phyloP scores from a whole-genome alignment of 306 rosid species.

The Begonia peltatifolia region DNA sequence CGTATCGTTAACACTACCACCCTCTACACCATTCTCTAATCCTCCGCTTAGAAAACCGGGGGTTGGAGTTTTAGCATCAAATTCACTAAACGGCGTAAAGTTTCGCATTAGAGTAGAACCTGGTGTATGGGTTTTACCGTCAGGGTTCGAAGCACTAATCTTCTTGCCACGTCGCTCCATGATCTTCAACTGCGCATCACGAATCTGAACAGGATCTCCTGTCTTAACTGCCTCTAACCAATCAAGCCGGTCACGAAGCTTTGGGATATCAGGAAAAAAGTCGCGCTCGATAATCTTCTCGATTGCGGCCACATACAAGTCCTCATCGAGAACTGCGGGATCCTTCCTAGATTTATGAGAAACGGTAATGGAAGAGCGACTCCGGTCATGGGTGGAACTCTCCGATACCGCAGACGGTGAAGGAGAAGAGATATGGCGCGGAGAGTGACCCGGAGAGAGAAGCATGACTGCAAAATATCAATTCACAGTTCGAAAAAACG shows the following conservation, averaged over 20 bases:
- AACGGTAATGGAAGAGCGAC: slow-evolving; percentile 16
- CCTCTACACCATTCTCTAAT: slow-evolving; percentile 9
- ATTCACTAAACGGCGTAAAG: slow-evolving; percentile 70
- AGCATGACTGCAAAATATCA: slow-evolving; percentile 30
- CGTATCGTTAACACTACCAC: slow-evolving; percentile 12
- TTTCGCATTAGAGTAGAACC: slow-evolving; percentile 69
- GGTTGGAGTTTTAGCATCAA: slow-evolving; percentile 45
- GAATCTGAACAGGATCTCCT: slow-evolving; percentile 67
- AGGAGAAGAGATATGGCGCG: slow-evolving; percentile 76
- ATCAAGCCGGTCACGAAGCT: slow-evolving; percentile 91
- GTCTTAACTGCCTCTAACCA: slow-evolving; percentile 83
- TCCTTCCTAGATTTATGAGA: slow-evolving; percentile 12
- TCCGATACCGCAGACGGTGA: slow-evolving; percentile 36
- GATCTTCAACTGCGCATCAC: slow-evolving; percentile 90
- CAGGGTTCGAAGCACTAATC: slow-evolving; percentile 34
- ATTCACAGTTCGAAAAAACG: neutral
- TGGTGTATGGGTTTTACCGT: slow-evolving; percentile 53
- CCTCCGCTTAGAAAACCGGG: slow-evolving; percentile 18
- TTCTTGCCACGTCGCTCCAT: slow-evolving; percentile 62
- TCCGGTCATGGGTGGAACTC: slow-evolving; percentile 14
- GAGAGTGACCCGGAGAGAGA: slow-evolving; percentile 90
- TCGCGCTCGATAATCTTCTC: slow-evolving; percentile 96
- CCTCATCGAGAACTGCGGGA: slow-evolving; percentile 67
- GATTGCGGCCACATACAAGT: slow-evolving; percentile 62
- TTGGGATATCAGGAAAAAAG: slow-evolving; percentile 87